Evolutionary conservation across 352 stramenopile species (phyloP).

Genomic region (Phytophthora multivora): DNA sequence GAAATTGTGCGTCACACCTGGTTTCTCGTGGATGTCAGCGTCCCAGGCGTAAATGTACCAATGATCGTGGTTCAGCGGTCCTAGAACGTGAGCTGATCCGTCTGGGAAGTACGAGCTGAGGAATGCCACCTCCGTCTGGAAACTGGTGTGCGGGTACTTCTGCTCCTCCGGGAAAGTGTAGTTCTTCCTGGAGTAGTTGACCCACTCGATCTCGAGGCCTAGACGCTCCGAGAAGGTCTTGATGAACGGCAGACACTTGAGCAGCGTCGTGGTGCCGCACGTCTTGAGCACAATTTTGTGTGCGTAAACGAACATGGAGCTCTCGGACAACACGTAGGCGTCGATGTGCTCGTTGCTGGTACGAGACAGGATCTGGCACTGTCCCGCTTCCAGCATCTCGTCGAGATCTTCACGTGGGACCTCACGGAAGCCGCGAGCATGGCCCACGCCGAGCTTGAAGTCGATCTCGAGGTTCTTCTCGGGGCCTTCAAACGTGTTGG

Average conservation of each 20-base stretch:
- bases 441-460: constrained; percentile 82
- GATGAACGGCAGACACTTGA: constrained; percentile 91
- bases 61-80: constrained; percentile 97
- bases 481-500: constrained; percentile 96
- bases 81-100: constrained; percentile 86
- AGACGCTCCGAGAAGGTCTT: constrained; percentile 83
- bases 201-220: constrained; percentile 97
- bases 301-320: constrained; percentile 98
- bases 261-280: constrained; percentile 98
- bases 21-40: constrained; percentile 84
- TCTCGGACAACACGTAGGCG: constrained; percentile 96
- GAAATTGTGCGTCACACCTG: constrained; percentile 18
- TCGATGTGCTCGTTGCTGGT: constrained; percentile 97
- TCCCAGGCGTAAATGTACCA: constrained; percentile 99
- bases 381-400: constrained; percentile 93
- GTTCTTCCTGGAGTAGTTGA: constrained; percentile 99
- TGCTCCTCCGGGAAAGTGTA: constrained; percentile 99
- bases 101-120: constrained; percentile 91
- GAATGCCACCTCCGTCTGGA: constrained; percentile 97
- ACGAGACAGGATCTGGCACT: constrained; percentile 97
- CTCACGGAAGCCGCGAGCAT: constrained; percentile 89
- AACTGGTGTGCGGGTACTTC: constrained; percentile 96
- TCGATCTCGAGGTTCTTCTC: constrained; percentile 98
- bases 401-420: constrained; percentile 91
- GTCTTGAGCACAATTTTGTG: constrained; percentile 99